phyloP scores from a whole-genome alignment of 306 rosid species.

The Acacia acuminata region DNA sequence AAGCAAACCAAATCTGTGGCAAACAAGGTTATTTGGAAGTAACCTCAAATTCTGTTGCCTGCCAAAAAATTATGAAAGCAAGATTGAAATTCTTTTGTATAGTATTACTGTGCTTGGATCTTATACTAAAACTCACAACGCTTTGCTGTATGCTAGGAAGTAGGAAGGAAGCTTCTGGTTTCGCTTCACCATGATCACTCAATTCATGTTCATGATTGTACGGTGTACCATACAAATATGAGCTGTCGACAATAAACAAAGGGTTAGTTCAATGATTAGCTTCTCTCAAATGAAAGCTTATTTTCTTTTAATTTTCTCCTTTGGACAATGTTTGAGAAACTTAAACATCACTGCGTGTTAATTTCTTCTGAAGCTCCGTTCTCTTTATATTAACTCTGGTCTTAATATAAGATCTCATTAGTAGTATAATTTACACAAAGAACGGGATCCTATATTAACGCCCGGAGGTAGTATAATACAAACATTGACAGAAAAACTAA shows the following conservation, averaged over 20 bases:
- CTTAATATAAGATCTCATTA: too few relatives aligned
- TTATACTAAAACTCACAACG: not conserved
- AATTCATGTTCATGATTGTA: not conserved
- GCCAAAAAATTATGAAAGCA: not conserved
- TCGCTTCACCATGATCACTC: not conserved
- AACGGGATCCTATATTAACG: too few relatives aligned
- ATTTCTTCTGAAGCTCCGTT: not conserved
- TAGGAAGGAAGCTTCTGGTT: not conserved
- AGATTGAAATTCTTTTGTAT: not conserved
- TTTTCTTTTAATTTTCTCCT: not conserved
- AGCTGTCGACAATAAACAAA: slow-evolving; percentile 8
- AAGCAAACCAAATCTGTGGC: not conserved
- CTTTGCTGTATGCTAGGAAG: not conserved
- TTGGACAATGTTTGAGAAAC: not conserved
- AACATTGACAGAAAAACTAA: not conserved
- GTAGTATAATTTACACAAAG: too few relatives aligned
- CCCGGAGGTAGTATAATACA: not conserved
- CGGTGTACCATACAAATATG: not conserved
- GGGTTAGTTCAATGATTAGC: not conserved
- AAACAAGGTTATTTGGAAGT: not conserved
- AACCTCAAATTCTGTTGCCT: not conserved
- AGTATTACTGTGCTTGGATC: not conserved
- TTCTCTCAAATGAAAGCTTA: not conserved
- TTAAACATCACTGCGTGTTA: not conserved
- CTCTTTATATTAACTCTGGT: not conserved